phyloP scores from a whole-genome alignment of 305 asterid genomes.

The Solanum hybrid region DNA sequence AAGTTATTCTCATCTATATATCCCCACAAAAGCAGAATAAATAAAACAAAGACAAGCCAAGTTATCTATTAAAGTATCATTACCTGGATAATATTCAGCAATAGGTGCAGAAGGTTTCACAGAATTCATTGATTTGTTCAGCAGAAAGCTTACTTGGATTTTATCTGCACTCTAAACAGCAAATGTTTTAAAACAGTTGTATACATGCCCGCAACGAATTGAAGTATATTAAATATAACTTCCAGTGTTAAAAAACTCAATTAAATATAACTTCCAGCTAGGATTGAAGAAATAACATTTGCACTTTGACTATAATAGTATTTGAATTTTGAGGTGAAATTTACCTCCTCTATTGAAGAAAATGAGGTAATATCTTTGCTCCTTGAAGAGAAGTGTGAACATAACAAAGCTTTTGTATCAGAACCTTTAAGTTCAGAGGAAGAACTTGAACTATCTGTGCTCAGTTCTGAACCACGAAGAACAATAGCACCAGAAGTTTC shows the following conservation, averaged over 20 bases:
- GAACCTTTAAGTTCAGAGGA: conserved; percentile 37
- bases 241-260: background rate
- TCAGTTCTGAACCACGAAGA: conserved; percentile 53
- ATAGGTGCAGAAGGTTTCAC: conserved; percentile 51
- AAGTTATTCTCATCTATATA: background rate
- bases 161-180: conserved; percentile 65
- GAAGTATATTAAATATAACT: background rate
- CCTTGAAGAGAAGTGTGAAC: conserved; percentile 51
- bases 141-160: conserved; percentile 60
- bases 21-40: background rate
- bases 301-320: background rate
- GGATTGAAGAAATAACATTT: background rate
- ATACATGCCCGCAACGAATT: conserved; percentile 6
- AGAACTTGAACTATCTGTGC: conserved; percentile 40
- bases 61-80: conserved; percentile 3
- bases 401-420: conserved; percentile 30
- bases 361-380: conserved; percentile 24
- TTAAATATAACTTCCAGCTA: background rate
- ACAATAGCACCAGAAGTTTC: conserved; percentile 39
- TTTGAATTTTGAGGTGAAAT: background rate
- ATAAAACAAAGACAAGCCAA: background rate
- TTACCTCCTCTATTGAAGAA: conserved; percentile 72
- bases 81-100: conserved; percentile 91
- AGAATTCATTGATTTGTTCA: conserved; percentile 62
- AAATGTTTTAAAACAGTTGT: conserved; percentile 14